Base-by-base conservation (phyloP, 2,329 filamentous ascomycete genomes). In the Pseudogymnoascus sp. region DNA sequence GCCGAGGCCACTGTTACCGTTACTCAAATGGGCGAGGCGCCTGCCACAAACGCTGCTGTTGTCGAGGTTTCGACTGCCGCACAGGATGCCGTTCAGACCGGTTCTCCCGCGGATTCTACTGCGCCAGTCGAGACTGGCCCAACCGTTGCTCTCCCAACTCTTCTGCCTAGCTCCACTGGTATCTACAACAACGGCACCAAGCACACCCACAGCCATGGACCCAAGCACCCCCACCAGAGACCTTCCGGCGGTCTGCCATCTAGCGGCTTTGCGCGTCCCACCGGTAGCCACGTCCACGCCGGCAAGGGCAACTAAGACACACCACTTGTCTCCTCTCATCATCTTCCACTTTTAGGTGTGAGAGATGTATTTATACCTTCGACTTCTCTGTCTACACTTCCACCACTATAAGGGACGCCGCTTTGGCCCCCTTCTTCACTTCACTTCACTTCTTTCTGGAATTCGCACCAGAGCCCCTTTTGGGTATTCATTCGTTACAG, bases 301-400 rank as follows among this genome's bases (percentile, higher is more conserved):
- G 35, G 33, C 26, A 23, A 61, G 15, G 35, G 21, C 23, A 62
- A 57, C 50, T 57, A 57, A 57, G 50, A 33, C 50, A 57, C 44
- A 15, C 28, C 7, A 10, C 21, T 26, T n/a, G 13, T 33, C 50
- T 33, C 28, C 50, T 33, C 50, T 57, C 50, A 33, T 33, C 50
- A 57, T 57, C 50, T n/a, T 57, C 50, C 50, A 33, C 28, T 57
- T 19, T 57, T 21, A 57, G 50, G 50, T 57, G 47, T 53, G 47
- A 53, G 47, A 31, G 47, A 53, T 53, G 50, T 57, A 57, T 57
- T 57, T 57, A 57, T 57, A 57, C 47, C 47, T 57, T 57, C 47
- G 47, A 57, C 47, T 57, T 57, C 47, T 57, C 47, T 57, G 47
- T 57, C 19, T 33, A 57, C 50, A 57, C 50, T 53, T 53, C 50